These are phyloP conservation scores for Candida tropicalis DNA, from an alignment of 1,139 yeast species.

Conservation along the genomic window DNA sequence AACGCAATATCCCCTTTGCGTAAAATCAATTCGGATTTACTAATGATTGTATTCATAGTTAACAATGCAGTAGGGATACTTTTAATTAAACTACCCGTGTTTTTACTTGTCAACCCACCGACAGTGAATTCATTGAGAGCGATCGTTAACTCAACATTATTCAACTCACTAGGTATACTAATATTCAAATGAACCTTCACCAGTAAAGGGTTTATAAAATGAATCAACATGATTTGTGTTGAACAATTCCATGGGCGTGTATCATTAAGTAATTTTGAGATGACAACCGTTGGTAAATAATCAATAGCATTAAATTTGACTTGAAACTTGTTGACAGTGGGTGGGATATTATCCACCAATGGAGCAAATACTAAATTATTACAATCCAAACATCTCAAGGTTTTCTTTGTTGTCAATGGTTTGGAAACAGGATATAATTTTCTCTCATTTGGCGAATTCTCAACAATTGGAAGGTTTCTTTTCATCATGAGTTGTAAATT, in stretches of 20 bases:
- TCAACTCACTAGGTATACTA: conserved; percentile 15
- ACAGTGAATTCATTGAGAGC: conserved; percentile 27
- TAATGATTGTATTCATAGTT: conserved; percentile 29
- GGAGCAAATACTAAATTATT: conserved; percentile 30
- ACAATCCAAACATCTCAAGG: conserved; percentile 34
- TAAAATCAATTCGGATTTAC: conserved; percentile 34
- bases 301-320: conserved; percentile 39
- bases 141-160: conserved; percentile 21
- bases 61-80: conserved; percentile 38
- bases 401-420: conserved; percentile 26
- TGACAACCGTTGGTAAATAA: conserved; percentile 26
- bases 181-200: conserved; percentile 10
- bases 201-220: conserved; percentile 33
- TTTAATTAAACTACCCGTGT: conserved; percentile 10
- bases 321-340: conserved; percentile 32
- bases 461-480: conserved; percentile 11
- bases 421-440: conserved; percentile 28
- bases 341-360: conserved; percentile 22
- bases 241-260: conserved; percentile 7
- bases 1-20: conserved; percentile 22
- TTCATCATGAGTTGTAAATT: conserved; percentile 13
- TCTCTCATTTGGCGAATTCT: conserved; percentile 20
- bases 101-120: conserved; percentile 7
- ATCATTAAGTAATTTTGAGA: conserved; percentile 11
- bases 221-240: conserved; percentile 25